Evolutionary conservation across 768 basidiomycete species (phyloP).

Genomic region (Lyophyllum semitale): DNA sequence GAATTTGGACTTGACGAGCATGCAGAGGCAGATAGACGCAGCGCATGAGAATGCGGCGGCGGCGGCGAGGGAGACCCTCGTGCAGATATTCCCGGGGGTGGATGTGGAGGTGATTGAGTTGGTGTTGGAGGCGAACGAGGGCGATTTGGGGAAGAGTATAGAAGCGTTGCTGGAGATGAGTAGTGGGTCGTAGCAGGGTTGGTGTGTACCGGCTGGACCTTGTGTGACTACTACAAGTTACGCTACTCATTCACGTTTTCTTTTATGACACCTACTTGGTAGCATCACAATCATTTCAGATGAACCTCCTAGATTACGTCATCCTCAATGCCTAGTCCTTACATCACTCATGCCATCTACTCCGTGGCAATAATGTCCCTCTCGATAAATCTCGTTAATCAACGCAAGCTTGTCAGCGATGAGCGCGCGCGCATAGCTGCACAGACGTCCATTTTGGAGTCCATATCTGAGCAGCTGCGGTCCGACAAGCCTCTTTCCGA

Average conservation of each 20-base stretch:
- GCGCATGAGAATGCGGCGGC: constrained; percentile 74
- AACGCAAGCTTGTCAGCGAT: constrained; percentile 49
- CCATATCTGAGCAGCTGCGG: constrained; percentile 54
- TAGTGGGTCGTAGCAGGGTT: constrained; percentile 33
- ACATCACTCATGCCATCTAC: constrained; percentile 67
- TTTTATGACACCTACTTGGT: no score
- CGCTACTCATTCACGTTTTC: background rate
- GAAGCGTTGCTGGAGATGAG: constrained; percentile 82
- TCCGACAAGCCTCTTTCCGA: constrained; percentile 44
- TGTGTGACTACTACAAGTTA: background rate
- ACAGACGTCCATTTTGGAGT: constrained; percentile 63
- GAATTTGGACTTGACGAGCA: constrained; percentile 64
- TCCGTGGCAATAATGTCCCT: constrained; percentile 67
- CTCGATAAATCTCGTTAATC: constrained; percentile 64
- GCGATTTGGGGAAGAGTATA: constrained; percentile 89
- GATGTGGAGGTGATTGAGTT: constrained; percentile 85
- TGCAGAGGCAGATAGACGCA: constrained; percentile 77
- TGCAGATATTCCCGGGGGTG: constrained; percentile 85
- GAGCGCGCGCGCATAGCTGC: constrained; percentile 57
- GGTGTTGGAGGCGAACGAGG: constrained; percentile 87
- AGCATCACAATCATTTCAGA: no score
- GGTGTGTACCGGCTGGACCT: background rate
- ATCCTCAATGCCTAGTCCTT: constrained; percentile 29
- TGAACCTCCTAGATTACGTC: constrained; percentile 20
- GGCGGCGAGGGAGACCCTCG: constrained; percentile 73